Percentiles rank a stretch among this genome's conserved stretches.
Evolutionary conservation across 2,329 filamentous ascomycete genomes (phyloP).

Genomic region (Sarocladium brachiariae): DNA sequence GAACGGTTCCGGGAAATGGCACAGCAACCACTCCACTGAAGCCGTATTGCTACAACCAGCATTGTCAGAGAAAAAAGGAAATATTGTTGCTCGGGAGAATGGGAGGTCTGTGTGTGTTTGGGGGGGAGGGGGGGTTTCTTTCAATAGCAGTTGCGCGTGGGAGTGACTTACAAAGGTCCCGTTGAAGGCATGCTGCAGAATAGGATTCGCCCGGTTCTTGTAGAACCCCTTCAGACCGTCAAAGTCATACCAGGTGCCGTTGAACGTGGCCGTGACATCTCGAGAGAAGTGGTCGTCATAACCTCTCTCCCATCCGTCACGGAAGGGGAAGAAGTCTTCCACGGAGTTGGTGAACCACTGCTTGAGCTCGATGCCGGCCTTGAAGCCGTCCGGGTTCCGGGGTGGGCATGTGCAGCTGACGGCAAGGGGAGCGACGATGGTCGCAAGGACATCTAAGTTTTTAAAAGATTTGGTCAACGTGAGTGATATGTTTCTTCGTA

Average conservation of each 20-base stretch:
- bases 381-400: constrained; percentile 9
- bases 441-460: background rate
- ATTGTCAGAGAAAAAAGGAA: no score
- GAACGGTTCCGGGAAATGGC: background rate
- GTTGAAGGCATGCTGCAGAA: constrained; percentile 7
- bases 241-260: constrained; percentile 7
- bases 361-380: constrained; percentile 2
- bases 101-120: no score
- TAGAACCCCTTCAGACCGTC: constrained; percentile 4
- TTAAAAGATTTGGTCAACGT: background rate
- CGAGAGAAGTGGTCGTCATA: constrained; percentile 5
- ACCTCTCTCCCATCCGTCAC: constrained; percentile 3
- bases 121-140: background rate
- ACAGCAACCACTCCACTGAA: background rate
- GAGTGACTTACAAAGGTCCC: constrained; percentile 2
- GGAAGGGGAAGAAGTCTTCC: constrained; percentile 10
- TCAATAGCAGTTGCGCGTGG: no score
- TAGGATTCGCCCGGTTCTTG: constrained; percentile 6
- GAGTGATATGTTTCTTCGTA: no score
- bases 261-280: constrained; percentile 8
- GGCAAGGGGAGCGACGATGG: background rate
- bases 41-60: background rate
- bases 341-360: constrained; percentile 1
- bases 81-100: no score
- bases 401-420: background rate